Conservation (phyloP, 2,329 filamentous ascomycete genomes). For the Davidsoniella eucalypti region DNA sequence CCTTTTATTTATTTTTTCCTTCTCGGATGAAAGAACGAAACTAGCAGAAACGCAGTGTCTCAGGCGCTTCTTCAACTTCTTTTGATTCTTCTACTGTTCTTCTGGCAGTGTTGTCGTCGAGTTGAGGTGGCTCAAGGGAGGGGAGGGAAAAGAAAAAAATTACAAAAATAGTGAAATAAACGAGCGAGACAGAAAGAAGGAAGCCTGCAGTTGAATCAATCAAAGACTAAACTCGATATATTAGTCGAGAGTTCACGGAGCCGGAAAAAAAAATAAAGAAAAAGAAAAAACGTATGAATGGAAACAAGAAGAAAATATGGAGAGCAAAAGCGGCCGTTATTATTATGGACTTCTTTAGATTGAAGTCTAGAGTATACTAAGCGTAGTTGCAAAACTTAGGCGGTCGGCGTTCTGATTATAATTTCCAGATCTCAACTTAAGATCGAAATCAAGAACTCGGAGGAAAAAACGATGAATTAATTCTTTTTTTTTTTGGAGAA, state of each 20-base stretch:
- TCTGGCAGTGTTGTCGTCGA: neutral
- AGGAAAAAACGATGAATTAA: neutral
- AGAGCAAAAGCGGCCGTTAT: neutral
- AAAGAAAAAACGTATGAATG: neutral
- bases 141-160: neutral
- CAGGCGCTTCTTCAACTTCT: neutral
- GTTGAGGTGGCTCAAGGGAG: neutral
- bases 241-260: neutral
- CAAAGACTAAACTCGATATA: neutral
- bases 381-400: neutral
- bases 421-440: too few relatives aligned
- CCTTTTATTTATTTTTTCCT: too few relatives aligned
- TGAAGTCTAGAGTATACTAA: too few relatives aligned
- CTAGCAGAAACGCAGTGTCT: too few relatives aligned
- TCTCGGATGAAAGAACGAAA: too few relatives aligned
- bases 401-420: neutral
- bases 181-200: neutral
- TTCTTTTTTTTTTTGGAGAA: neutral
- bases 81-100: neutral
- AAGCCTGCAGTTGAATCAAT: too few relatives aligned
- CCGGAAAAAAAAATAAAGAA: neutral
- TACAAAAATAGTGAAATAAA: neutral
- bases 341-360: neutral
- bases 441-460: neutral
- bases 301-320: neutral